Percentiles rank a stretch among this genome's conserved stretches.
Conservation (phyloP, 441 rosid species). For the Arabidopsis lyrata region DNA sequence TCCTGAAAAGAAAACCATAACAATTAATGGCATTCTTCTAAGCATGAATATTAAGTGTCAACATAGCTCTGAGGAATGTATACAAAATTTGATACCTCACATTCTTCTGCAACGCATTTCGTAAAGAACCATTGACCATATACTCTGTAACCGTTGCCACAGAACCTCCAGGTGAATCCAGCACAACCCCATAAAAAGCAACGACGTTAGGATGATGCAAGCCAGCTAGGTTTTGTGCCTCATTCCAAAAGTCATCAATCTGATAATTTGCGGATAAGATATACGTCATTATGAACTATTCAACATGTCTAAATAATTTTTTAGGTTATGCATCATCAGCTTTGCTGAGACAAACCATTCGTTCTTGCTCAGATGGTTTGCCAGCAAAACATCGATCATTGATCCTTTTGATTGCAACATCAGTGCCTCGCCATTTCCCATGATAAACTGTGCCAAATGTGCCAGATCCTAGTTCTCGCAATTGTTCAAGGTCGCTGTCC, state of each 20-base stretch:
- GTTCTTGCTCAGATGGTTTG: slow-evolving; percentile 17
- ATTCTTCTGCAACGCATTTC: slow-evolving; percentile 13
- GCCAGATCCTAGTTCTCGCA: slow-evolving; percentile 15
- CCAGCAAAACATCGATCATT: slow-evolving; percentile 25
- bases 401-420: slow-evolving; percentile 19
- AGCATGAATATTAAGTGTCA: not conserved
- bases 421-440: slow-evolving; percentile 23
- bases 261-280: not conserved
- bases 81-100: not conserved
- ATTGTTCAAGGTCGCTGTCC: not conserved
- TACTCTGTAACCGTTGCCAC: slow-evolving; percentile 14
- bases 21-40: not conserved
- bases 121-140: slow-evolving; percentile 14
- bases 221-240: slow-evolving; percentile 20
- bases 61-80: not conserved
- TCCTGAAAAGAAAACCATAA: not conserved
- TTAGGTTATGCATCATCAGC: not conserved
- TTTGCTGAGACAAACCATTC: slow-evolving; percentile 11
- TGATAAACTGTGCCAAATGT: slow-evolving; percentile 23
- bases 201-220: slow-evolving; percentile 24
- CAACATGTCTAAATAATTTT: not conserved
- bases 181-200: slow-evolving; percentile 18
- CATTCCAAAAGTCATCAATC: slow-evolving; percentile 17
- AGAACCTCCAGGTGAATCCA: slow-evolving; percentile 25
- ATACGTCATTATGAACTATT: not conserved